These are phyloP conservation scores for Globisporangium yorkense DNA, from an alignment of 352 stramenopile species.

Conservation along the genomic window DNA sequence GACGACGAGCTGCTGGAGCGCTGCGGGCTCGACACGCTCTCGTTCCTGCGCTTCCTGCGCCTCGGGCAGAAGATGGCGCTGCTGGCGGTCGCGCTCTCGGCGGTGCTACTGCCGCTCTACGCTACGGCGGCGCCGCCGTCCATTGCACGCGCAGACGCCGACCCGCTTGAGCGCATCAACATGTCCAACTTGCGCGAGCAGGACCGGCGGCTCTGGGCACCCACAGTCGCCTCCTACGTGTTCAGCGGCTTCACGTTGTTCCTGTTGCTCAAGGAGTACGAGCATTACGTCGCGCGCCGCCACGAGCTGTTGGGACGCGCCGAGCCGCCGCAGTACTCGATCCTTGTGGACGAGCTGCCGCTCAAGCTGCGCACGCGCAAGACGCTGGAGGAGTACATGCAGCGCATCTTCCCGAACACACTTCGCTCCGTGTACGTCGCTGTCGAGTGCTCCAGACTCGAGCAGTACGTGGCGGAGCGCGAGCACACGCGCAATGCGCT, in stretches of 20 bases:
- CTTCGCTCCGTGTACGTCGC: conserved; percentile 64
- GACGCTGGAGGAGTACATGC: conserved; percentile 68
- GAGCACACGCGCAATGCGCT: conserved; percentile 36
- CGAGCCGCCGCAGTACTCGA: conserved; percentile 63
- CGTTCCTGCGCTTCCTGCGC: conserved; percentile 62
- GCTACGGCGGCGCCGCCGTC: conserved; percentile 31
- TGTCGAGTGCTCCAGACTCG: conserved; percentile 55
- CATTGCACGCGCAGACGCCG: conserved; percentile 20
- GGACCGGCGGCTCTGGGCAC: conserved; percentile 58
- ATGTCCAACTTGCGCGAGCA: conserved; percentile 65
- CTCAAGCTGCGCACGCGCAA: conserved; percentile 45
- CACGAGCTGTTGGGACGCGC: conserved; percentile 50
- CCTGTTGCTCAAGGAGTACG: conserved; percentile 57
- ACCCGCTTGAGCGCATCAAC: conserved; percentile 56
- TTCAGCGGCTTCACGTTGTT: conserved; percentile 51
- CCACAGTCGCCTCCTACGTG: conserved; percentile 43
- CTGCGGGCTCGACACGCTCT: conserved; percentile 73
- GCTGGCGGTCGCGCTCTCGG: conserved; percentile 49
- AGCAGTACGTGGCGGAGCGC: conserved; percentile 46
- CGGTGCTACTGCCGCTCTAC: conserved; percentile 63
- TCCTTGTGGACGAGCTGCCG: conserved; percentile 69
- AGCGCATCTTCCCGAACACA: conserved; percentile 57
- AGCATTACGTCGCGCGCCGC: conserved; percentile 47
- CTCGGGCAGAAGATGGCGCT: conserved; percentile 65
- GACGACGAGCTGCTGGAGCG: conserved; percentile 64